Percentiles rank a stretch among this genome's conserved stretches.
Conservation (phyloP, 768 basidiomycete species). For the Grammothele lineata region DNA sequence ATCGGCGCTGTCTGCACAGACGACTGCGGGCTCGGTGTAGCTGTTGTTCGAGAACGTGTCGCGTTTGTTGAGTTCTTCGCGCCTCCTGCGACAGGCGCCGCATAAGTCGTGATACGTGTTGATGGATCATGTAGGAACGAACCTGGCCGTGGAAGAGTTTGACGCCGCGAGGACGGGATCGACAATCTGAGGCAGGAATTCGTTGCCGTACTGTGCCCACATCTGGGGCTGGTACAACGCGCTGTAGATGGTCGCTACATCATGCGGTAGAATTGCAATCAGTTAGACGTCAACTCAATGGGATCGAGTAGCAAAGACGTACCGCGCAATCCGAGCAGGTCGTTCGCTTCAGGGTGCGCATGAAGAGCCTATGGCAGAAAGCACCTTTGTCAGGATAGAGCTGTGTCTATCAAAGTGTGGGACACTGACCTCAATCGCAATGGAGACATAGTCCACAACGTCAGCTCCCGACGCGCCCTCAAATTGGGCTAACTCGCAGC, state of each 20-base stretch:
- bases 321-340: conserved; percentile 4
- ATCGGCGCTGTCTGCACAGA: conserved; percentile 12
- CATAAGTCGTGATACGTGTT: no score
- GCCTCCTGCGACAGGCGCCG: background rate
- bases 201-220: conserved; percentile 2
- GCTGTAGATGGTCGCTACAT: conserved; percentile 1
- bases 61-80: background rate
- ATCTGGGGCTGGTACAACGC: conserved; percentile 2
- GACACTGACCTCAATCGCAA: conserved; percentile 1
- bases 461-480: conserved; percentile 3
- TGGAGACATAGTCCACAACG: conserved; percentile 2
- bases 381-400: no score
- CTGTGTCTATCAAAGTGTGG: no score
- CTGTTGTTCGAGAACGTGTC: conserved; percentile 1
- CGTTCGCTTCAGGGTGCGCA: conserved; percentile 1
- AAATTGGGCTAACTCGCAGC: conserved; percentile 1
- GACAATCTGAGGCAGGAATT: background rate
- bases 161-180: background rate
- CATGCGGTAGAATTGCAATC: background rate
- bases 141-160: background rate
- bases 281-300: no score
- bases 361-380: conserved; percentile 2
- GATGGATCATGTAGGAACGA: no score
- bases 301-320: background rate
- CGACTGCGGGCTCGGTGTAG: conserved; percentile 9